A percentile compares a stretch with the other conserved stretches of the same genome.
Conservation (phyloP, 768 basidiomycete species). For the Boletus rubescentipes region DNA sequence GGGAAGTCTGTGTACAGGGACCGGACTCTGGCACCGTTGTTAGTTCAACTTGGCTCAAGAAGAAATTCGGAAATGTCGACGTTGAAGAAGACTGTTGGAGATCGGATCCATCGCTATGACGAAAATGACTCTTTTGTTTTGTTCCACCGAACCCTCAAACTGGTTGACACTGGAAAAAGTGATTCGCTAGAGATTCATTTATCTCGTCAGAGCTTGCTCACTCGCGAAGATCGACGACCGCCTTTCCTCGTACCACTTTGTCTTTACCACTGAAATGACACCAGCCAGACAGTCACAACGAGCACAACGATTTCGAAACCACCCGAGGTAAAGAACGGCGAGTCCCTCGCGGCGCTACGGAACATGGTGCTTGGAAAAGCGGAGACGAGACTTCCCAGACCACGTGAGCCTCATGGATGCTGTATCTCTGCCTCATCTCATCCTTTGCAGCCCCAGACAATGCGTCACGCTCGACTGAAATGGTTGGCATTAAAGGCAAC, state of each 20-base stretch:
- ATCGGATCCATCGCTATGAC: not conserved
- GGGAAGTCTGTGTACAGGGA: constrained; percentile 29
- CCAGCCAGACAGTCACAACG: not conserved
- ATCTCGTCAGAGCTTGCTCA: no score
- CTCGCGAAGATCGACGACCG: not conserved
- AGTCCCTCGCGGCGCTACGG: constrained; percentile 23
- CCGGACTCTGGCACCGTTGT: constrained; percentile 28
- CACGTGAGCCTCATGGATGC: constrained; percentile 43
- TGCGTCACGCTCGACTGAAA: constrained; percentile 84
- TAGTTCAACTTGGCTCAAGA: constrained; percentile 5
- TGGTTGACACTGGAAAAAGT: constrained; percentile 61
- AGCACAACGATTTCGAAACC: constrained; percentile 12
- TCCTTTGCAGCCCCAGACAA: constrained; percentile 54
- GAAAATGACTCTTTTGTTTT: constrained; percentile 6
- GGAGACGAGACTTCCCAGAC: constrained; percentile 40
- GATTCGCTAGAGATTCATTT: not conserved
- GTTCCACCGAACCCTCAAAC: constrained; percentile 38
- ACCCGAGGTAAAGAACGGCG: constrained; percentile 18
- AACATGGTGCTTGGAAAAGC: constrained; percentile 54
- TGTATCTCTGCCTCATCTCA: constrained; percentile 10
- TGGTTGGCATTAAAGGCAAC: constrained; percentile 13
- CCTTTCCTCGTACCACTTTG: not conserved
- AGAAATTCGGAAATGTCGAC: not conserved
- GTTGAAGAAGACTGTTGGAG: not conserved
- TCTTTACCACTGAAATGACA: not conserved